A percentile compares a stretch with the other conserved stretches of the same genome.
Evolutionary conservation across 148 eudicot species (phyloP).

Genomic region (Rhododendron ferrugineum): DNA sequence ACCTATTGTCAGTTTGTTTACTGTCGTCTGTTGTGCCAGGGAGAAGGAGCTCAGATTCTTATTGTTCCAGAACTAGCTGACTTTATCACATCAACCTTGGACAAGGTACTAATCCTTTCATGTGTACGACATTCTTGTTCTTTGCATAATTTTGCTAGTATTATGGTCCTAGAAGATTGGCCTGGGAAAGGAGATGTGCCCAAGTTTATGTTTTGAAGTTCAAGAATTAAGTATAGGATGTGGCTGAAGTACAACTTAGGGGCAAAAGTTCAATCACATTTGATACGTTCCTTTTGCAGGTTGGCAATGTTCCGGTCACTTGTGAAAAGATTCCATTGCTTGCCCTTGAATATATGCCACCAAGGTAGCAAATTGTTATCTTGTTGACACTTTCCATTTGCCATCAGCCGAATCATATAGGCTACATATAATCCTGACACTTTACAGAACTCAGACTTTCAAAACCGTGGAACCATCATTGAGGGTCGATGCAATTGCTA

Average conservation of each 20-base stretch:
- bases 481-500: conserved; percentile 83
- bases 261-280: neutral
- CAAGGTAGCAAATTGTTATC: conserved; percentile 41
- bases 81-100: conserved; percentile 59
- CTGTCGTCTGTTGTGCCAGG: conserved; percentile 39
- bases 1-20: neutral
- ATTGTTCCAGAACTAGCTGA: conserved; percentile 89
- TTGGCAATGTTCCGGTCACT: conserved; percentile 72
- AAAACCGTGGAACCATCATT: conserved; percentile 79
- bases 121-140: neutral
- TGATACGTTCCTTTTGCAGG: conserved; percentile 42
- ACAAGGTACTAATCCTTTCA: conserved; percentile 50
- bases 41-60: conserved; percentile 88
- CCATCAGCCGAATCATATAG: neutral
- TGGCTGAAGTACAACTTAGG: neutral
- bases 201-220: neutral
- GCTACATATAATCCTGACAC: neutral
- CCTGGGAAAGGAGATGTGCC: neutral
- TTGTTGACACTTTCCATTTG: neutral
- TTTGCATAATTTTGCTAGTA: neutral
- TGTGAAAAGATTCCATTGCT: conserved; percentile 72
- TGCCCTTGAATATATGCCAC: conserved; percentile 76
- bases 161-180: neutral
- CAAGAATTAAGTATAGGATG: neutral
- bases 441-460: conserved; percentile 60